Evolutionary conservation across 768 basidiomycete species (phyloP), one percentile per base, ranked within the genome.

Genomic region (Tricholoma hemisulphureum): DNA sequence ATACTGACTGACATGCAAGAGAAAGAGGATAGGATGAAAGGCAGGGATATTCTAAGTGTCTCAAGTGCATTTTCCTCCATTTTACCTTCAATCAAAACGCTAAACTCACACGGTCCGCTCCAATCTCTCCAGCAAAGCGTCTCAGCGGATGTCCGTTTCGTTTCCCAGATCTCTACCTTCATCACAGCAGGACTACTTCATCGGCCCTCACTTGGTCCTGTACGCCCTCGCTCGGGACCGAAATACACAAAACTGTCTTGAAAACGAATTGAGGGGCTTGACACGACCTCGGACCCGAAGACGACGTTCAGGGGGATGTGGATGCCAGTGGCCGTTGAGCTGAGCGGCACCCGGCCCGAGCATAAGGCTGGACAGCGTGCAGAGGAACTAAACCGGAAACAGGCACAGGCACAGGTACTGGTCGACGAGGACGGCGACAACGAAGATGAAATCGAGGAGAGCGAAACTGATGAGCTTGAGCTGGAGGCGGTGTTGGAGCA

Each of bases 121-220:
- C 1, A 88, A 86, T 63, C 67, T 82, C 56, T 61, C 70, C 29
- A 74, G 80, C 13, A 67, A 75, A 6, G 67, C 77, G 9, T 68
- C 74, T 9, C 68, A 81, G 58, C 75, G 76, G n/a, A 76, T 89
- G 75, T 76, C 80, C 10, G 76, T 80, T 34, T 83, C 2, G 71
- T 84, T 21, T 83, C 77, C 61, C 87, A 87, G 61, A 86, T 87
- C 59, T 79, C 81, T 10, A 86, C 84, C 0, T 87, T 88, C 66
- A 74, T 88, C 28, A 76, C 82, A 13, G 83, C 84, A 4, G 87
- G 87, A 86, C 85, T 1, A 80, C 80, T 16, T 75, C 83, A 0
- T 77, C 77, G 6, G 81, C 84, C 3, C 72, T 88, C 14, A 77
- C 83, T 6, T 89, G 86, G 86, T 81, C 55, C 73, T 89, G 2